Conservation (phyloP, 2,329 filamentous ascomycete genomes). For the Rhinocladiella mackenziei region DNA sequence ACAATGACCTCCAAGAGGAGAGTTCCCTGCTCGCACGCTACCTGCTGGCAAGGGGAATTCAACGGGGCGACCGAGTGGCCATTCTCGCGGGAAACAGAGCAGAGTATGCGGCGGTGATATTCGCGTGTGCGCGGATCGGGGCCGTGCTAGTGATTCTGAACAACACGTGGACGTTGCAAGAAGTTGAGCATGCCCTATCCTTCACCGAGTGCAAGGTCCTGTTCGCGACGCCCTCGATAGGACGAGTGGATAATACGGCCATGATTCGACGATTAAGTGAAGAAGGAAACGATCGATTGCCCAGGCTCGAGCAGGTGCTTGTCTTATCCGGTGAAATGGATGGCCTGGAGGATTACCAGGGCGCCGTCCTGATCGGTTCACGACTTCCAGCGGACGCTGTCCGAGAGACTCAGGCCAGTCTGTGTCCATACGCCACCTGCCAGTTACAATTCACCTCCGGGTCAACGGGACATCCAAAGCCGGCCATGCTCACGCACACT, state of each 20-base stretch:
- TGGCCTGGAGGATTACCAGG: too few species aligned
- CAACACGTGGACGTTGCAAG: conserved; percentile 73
- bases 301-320: too few species aligned
- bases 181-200: conserved; percentile 66
- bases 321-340: too few species aligned
- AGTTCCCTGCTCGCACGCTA: conserved; percentile 61
- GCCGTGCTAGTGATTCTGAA: conserved; percentile 72
- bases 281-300: too few species aligned
- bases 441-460: conserved; percentile 73
- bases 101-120: conserved; percentile 63
- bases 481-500: conserved; percentile 68
- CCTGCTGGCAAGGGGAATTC: conserved; percentile 62
- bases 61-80: conserved; percentile 65
- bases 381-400: conserved; percentile 50
- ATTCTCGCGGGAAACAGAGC: conserved; percentile 66
- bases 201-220: conserved; percentile 69
- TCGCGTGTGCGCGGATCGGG: conserved; percentile 63
- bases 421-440: conserved; percentile 64
- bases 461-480: conserved; percentile 70
- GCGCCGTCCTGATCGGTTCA: conserved; percentile 52
- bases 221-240: conserved; percentile 66
- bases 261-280: too few species aligned
- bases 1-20: conserved; percentile 61
- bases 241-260: conserved; percentile 51
- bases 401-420: conserved; percentile 51